phyloP scores from a whole-genome alignment of 352 stramenopile species.

The Pythium biforme region DNA sequence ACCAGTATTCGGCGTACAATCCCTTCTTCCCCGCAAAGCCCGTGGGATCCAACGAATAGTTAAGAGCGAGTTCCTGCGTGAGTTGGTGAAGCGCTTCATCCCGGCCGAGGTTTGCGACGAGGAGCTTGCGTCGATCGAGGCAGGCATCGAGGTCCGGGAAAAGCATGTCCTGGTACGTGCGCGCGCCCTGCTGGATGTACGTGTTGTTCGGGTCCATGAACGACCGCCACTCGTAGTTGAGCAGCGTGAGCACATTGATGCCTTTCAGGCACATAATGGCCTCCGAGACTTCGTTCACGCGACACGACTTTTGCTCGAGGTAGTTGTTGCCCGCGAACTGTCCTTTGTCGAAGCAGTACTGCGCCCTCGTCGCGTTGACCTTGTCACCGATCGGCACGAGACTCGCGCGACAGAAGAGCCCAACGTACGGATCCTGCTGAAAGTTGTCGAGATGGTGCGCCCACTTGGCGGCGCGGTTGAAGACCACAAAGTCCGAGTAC shows the following conservation, averaged over 20 bases:
- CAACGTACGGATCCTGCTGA: slow-evolving; percentile 24
- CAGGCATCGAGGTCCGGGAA: slow-evolving; percentile 27
- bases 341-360: slow-evolving; percentile 1
- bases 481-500: slow-evolving; percentile 28
- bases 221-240: slow-evolving; percentile 30
- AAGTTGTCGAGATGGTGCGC: slow-evolving; percentile 21
- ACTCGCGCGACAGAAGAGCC: slow-evolving; percentile 25
- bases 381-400: slow-evolving; percentile 14
- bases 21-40: slow-evolving; percentile 19
- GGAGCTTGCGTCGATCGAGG: slow-evolving; percentile 10
- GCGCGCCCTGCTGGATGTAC: slow-evolving; percentile 11
- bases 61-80: slow-evolving; percentile 16
- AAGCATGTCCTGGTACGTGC: slow-evolving; percentile 12
- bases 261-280: slow-evolving; percentile 28
- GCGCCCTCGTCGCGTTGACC: slow-evolving; percentile 3
- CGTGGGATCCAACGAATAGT: slow-evolving; percentile 18
- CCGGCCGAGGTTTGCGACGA: slow-evolving; percentile 11
- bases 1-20: slow-evolving; percentile 18
- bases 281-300: slow-evolving; percentile 24
- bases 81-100: slow-evolving; percentile 17
- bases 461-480: slow-evolving; percentile 19
- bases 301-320: slow-evolving; percentile 10
- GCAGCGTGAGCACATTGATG: slow-evolving; percentile 18
- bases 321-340: slow-evolving; percentile 20
- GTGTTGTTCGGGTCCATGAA: slow-evolving; percentile 7